These are phyloP conservation scores for Heterobasidion parviporum DNA, from an alignment of 1,284 basidiomycete genomes.

Conservation along the genomic window DNA sequence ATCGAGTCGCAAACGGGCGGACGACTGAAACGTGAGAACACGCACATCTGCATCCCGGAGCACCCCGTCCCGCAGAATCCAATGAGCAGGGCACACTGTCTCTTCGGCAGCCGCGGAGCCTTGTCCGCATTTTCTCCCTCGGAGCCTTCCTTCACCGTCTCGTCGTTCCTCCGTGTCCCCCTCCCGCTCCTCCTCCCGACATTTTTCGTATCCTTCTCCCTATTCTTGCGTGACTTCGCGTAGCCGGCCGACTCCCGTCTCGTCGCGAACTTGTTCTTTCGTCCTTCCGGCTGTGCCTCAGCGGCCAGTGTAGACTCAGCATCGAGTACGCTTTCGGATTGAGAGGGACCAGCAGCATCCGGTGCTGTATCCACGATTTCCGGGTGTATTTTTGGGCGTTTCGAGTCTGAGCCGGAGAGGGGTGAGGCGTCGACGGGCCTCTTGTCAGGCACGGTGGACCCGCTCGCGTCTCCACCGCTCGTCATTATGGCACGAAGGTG, in stretches of 20 bases:
- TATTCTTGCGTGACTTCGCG: conserved; percentile 18
- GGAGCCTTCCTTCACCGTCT: not conserved
- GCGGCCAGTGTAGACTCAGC: not conserved
- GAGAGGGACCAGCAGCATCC: not conserved
- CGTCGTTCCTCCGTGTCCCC: conserved; percentile 15
- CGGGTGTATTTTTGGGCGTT: not conserved
- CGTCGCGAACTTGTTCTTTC: conserved; percentile 1
- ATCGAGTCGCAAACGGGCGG: not conserved
- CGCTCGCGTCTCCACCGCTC: not conserved
- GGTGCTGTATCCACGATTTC: too few relatives aligned
- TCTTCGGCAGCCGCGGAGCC: conserved; percentile 57
- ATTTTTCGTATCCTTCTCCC: conserved; percentile 22
- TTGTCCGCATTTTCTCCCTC: conserved; percentile 16
- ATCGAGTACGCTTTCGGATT: not conserved
- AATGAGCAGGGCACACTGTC: conserved; percentile 63
- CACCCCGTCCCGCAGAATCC: conserved; percentile 81
- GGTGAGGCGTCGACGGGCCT: not conserved
- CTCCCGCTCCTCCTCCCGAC: conserved; percentile 17
- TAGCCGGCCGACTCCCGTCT: conserved; percentile 10
- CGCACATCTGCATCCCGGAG: conserved; percentile 94
- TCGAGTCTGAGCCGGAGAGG: not conserved
- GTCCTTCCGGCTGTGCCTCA: not conserved
- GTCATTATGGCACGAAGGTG: not conserved
- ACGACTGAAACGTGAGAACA: conserved; percentile 10
- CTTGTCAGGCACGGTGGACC: not conserved